Evolutionary conservation across 2,329 filamentous ascomycete species (phyloP).

Genomic region (Pseudogymnoascus sp.): DNA sequence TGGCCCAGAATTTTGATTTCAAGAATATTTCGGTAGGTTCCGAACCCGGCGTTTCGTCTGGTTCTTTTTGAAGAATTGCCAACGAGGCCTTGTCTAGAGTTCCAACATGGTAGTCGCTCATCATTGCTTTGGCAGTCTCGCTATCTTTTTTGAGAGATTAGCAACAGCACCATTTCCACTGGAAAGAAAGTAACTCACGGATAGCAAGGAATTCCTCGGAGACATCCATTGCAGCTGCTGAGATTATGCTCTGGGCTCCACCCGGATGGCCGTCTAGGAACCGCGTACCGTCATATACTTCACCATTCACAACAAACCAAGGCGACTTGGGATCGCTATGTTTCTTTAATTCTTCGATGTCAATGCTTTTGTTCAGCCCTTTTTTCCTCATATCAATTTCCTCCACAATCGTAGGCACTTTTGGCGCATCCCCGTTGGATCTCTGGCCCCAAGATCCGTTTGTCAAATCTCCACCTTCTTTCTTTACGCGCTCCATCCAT

Average conservation of each 20-base stretch:
- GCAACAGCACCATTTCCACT: background rate
- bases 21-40: conserved; percentile 54
- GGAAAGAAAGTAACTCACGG: conserved; percentile 50
- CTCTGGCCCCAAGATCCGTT: conserved; percentile 84
- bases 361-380: conserved; percentile 54
- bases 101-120: conserved; percentile 78
- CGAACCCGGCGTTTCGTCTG: conserved; percentile 31
- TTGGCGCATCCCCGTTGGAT: conserved; percentile 42
- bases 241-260: conserved; percentile 75
- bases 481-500: conserved; percentile 92
- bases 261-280: conserved; percentile 81
- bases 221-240: conserved; percentile 72
- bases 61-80: conserved; percentile 41
- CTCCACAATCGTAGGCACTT: conserved; percentile 40
- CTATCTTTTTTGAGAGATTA: conserved; percentile 54
- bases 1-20: conserved; percentile 65
- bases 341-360: conserved; percentile 62
- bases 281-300: conserved; percentile 79
- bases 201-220: conserved; percentile 90
- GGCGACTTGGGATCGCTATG: conserved; percentile 60
- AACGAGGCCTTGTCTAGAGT: conserved; percentile 57
- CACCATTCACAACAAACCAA: conserved; percentile 83
- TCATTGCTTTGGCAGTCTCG: conserved; percentile 87
- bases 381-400: conserved; percentile 75
- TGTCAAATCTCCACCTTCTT: conserved; percentile 66